These are phyloP conservation scores for Talaromyces marneffei DNA, from an alignment of 2,329 filamentous ascomycete species.

Conservation along the genomic window DNA sequence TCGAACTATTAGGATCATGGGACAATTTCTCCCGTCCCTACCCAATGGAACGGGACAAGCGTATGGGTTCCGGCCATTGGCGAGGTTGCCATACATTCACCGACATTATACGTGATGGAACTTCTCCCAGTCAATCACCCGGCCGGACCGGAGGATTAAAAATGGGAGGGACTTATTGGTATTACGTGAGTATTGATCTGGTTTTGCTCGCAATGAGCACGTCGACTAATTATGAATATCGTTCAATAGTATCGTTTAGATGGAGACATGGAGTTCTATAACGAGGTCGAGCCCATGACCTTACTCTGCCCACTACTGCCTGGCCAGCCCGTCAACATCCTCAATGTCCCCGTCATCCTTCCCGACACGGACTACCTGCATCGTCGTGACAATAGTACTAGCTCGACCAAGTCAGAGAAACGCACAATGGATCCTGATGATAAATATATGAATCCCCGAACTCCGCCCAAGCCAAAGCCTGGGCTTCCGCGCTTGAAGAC, in stretches of 20 bases:
- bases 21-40: slow-evolving; percentile 82
- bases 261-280: slow-evolving; percentile 68
- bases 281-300: slow-evolving; percentile 66
- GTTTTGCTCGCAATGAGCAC: neutral
- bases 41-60: slow-evolving; percentile 71
- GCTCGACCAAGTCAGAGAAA: slow-evolving; percentile 53
- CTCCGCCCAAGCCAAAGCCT: slow-evolving; percentile 46
- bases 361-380: slow-evolving; percentile 41
- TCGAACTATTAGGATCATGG: slow-evolving; percentile 86
- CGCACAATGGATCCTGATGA: slow-evolving; percentile 74
- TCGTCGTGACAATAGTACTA: slow-evolving; percentile 61
- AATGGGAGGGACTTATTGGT: slow-evolving; percentile 93
- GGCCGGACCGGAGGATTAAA: slow-evolving; percentile 73
- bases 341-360: slow-evolving; percentile 70
- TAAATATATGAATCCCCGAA: slow-evolving; percentile 66
- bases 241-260: slow-evolving; percentile 70
- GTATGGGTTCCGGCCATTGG: slow-evolving; percentile 72
- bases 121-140: slow-evolving; percentile 45
- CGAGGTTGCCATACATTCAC: slow-evolving; percentile 81
- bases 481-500: slow-evolving; percentile 38
- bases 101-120: slow-evolving; percentile 77
- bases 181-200: slow-evolving; percentile 63
- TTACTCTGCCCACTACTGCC: slow-evolving; percentile 78
- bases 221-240: neutral
- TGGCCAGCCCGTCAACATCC: slow-evolving; percentile 77